A percentile compares a stretch with the other conserved stretches of the same genome.
Conservation (phyloP, 1,139 yeast genomes). For the Kodamaea derodonti region DNA sequence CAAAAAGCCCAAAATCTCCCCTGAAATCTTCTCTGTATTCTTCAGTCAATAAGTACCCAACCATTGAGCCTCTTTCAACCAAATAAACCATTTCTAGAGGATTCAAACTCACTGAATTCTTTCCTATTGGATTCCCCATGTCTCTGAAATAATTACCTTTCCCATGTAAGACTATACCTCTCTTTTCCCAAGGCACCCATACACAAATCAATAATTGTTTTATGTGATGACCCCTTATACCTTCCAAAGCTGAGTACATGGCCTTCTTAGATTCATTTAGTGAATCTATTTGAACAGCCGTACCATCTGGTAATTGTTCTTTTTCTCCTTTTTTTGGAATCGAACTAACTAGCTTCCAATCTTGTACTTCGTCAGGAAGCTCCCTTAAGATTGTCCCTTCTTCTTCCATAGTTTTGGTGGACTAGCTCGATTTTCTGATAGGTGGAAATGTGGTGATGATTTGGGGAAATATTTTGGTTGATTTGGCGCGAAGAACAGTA, state of each 20-base stretch:
- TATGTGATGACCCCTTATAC: slow-evolving; percentile 56
- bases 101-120: slow-evolving; percentile 38
- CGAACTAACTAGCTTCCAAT: slow-evolving; percentile 48
- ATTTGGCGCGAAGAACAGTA: slow-evolving; percentile 3
- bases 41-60: slow-evolving; percentile 39
- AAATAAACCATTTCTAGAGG: slow-evolving; percentile 73
- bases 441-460: too few species aligned
- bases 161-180: slow-evolving; percentile 53
- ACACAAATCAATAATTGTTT: slow-evolving; percentile 44
- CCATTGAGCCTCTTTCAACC: slow-evolving; percentile 77
- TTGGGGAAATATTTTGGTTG: background rate
- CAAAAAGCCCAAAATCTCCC: slow-evolving; percentile 13
- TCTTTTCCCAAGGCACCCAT: slow-evolving; percentile 40
- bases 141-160: slow-evolving; percentile 74
- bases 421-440: too few species aligned
- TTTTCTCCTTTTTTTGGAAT: slow-evolving; percentile 64
- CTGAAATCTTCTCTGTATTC: slow-evolving; percentile 12
- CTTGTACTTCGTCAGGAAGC: slow-evolving; percentile 61
- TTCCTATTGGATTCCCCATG: slow-evolving; percentile 54
- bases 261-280: slow-evolving; percentile 57
- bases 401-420: too few species aligned
- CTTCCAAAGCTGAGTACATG: slow-evolving; percentile 67
- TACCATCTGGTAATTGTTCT: slow-evolving; percentile 84
- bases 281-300: slow-evolving; percentile 50
- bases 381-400: slow-evolving; percentile 10